phyloP scores from a whole-genome alignment of 2,329 filamentous ascomycete genomes.

The Ophiosphaerella narmari region DNA sequence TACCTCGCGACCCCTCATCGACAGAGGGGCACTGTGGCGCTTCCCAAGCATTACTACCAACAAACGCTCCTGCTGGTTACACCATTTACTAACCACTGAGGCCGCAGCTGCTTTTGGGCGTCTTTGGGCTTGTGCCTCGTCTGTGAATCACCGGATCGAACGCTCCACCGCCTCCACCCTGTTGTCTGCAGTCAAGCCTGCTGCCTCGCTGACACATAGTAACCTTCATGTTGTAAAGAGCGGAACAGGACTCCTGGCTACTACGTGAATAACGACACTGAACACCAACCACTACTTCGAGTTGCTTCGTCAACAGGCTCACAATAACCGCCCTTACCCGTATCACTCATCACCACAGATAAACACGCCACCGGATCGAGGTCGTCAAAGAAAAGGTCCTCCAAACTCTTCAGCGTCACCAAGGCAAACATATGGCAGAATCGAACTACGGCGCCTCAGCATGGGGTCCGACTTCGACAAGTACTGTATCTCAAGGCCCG shows the following conservation, averaged over 20 bases:
- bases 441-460: slow-evolving; percentile 21
- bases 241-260: no score
- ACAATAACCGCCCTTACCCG: no score
- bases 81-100: slow-evolving; percentile 5
- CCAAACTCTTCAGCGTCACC: not conserved
- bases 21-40: not conserved
- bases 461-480: slow-evolving; percentile 23
- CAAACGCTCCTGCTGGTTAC: slow-evolving; percentile 11
- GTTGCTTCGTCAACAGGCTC: no score
- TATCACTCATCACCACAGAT: not conserved
- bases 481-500: slow-evolving; percentile 20
- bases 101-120: slow-evolving; percentile 6
- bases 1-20: not conserved
- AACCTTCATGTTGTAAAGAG: no score
- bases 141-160: slow-evolving; percentile 25
- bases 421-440: slow-evolving; percentile 32
- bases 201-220: not conserved
- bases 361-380: slow-evolving; percentile 2
- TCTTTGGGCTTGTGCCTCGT: slow-evolving; percentile 13
- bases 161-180: slow-evolving; percentile 14
- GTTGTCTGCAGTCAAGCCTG: slow-evolving; percentile 23
- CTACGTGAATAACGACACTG: no score
- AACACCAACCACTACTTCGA: no score
- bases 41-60: slow-evolving; percentile 1
- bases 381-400: not conserved